A percentile compares a stretch with the other conserved stretches of the same genome.
phyloP scores from a whole-genome alignment of 2,329 filamentous ascomycete genomes.

The Pestalotiopsis sp. region DNA sequence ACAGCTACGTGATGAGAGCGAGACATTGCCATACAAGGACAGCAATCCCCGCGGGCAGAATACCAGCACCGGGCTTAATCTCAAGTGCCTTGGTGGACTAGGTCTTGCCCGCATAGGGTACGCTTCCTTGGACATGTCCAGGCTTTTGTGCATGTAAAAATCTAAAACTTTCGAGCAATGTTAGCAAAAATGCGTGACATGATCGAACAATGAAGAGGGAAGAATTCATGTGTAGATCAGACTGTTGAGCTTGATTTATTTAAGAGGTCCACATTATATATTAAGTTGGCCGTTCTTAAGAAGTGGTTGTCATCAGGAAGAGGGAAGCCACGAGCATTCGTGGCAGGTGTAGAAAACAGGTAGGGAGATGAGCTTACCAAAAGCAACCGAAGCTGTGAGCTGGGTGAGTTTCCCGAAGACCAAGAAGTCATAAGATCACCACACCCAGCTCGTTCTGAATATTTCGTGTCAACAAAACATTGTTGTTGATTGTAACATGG shows the following conservation, averaged over 20 bases:
- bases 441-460: not conserved
- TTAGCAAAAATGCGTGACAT: conserved; percentile 18
- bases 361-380: not conserved
- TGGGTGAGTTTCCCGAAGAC: not conserved
- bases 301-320: conserved; percentile 58
- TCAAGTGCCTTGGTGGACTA: not conserved
- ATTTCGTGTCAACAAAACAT: not conserved
- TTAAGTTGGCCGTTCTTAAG: conserved; percentile 72
- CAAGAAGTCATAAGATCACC: not conserved
- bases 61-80: not conserved
- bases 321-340: not conserved
- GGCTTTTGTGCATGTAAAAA: not conserved
- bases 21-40: not conserved
- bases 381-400: not conserved
- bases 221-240: conserved; percentile 42
- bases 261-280: conserved; percentile 58
- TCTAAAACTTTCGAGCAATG: conserved; percentile 14
- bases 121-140: not conserved
- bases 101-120: not conserved
- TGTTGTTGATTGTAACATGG: not conserved
- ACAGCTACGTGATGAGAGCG: not conserved
- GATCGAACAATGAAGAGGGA: conserved; percentile 9
- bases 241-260: conserved; percentile 68
- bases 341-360: not conserved
- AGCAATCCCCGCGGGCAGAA: not conserved